Base-by-base conservation (phyloP, 345 rosid genomes). In the Abelmoschus esculentus region DNA sequence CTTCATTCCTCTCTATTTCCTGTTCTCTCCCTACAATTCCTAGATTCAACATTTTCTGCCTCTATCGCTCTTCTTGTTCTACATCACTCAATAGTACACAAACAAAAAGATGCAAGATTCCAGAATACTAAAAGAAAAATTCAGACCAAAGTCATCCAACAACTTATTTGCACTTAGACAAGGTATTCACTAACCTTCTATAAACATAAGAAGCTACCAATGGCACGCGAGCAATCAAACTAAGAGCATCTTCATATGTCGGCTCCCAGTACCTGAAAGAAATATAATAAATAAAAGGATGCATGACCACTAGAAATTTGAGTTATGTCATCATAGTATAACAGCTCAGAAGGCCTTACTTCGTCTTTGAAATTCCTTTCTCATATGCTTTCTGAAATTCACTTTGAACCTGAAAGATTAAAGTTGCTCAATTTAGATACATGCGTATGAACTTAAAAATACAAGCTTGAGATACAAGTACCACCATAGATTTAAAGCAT, bases 341-440 rank as follows among this genome's bases (percentile, higher is more conserved):
- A 75, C 44, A 53, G 22, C 70, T 56, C 26, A 49, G 69, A 73
- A 77, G 56, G 42, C 53, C 87, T 76, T 83, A 95, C 97, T 89
- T 90, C 67, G 93, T 85, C 82, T 91, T 95, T 29, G 75, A 93
- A 78, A 95, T 88, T 59, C 99, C 99, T 72, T 77, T 85, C 72
- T 88, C 96, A 74, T 95, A 90, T 61, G 96, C 93, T 83, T 88
- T 90, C 74, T 88, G 97, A 82, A 95, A 95, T 84, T 91, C 97
- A 85, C 99, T 95, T 82, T 90, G 89, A 66, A 88, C 97, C 99
- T 95, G 86, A 62, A 80, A 74, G 61, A 59, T 15, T n/a, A 74
- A 55, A 52, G 28, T 6, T 60, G 47, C 61, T 67, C 60, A 54
- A 42, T 56, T 42, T 68, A 64, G 7, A 42, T 66, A 72, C 7